These are phyloP conservation scores for Eucalyptus sp. DNA, from an alignment of 345 rosid species.

Conservation along the genomic window DNA sequence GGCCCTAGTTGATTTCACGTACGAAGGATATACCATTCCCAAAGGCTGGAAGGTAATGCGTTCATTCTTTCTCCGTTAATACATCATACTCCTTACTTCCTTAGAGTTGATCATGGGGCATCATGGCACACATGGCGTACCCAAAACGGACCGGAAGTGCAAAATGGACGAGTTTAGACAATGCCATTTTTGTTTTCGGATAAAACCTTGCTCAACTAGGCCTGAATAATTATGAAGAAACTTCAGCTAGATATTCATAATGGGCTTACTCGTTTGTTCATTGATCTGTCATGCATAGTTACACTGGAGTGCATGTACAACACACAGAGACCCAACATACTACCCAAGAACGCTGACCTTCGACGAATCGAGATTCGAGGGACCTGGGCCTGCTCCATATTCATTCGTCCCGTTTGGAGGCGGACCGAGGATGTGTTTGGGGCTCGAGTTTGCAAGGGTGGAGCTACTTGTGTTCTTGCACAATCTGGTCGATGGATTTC, in stretches of 20 bases:
- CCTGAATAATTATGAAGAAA: background rate
- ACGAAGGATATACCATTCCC: constrained; percentile 25
- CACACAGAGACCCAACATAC: background rate
- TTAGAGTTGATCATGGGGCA: background rate
- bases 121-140: background rate
- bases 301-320: background rate
- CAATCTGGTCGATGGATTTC: constrained; percentile 1
- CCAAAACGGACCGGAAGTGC: background rate
- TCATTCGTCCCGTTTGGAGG: constrained; percentile 16
- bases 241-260: background rate
- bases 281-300: background rate
- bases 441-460: background rate
- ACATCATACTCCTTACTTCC: background rate
- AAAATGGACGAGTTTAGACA: background rate
- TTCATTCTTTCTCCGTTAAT: background rate
- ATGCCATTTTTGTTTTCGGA: background rate
- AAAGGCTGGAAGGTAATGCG: constrained; percentile 32
- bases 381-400: background rate
- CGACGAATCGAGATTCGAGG: constrained; percentile 6
- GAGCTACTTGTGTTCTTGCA: constrained; percentile 11
- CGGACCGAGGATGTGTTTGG: constrained; percentile 16
- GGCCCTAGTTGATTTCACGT: constrained; percentile 20
- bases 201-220: background rate
- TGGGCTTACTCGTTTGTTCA: background rate
- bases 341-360: background rate